Evolutionary conservation across 495 filamentous ascomycete species (phyloP).

Genomic region (Glarea lozoyensis): DNA sequence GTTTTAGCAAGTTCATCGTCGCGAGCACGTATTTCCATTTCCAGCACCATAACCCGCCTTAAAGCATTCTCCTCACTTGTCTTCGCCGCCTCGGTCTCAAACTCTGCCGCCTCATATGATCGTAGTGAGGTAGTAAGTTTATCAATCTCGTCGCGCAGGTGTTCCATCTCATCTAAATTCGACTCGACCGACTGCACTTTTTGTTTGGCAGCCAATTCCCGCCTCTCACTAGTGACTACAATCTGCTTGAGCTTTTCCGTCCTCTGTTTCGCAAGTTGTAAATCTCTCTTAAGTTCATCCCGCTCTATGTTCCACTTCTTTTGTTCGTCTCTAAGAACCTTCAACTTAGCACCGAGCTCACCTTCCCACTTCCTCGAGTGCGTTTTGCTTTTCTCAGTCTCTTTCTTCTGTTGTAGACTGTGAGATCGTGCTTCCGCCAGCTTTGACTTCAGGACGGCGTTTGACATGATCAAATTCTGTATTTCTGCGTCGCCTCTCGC

Average conservation of each 20-base stretch:
- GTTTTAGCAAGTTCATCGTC: conserved; percentile 39
- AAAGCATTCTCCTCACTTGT: conserved; percentile 41
- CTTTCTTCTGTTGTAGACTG: conserved; percentile 53
- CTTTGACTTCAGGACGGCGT: conserved; percentile 57
- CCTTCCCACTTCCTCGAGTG: conserved; percentile 64
- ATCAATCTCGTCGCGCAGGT: conserved; percentile 46
- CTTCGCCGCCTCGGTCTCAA: conserved; percentile 40
- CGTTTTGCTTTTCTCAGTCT: conserved; percentile 52
- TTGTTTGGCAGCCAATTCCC: conserved; percentile 48
- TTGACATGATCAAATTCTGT: conserved; percentile 63
- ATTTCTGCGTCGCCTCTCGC: conserved; percentile 66
- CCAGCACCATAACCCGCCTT: conserved; percentile 40
- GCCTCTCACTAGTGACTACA: conserved; percentile 50
- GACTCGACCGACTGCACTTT: conserved; percentile 48
- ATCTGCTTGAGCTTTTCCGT: conserved; percentile 46
- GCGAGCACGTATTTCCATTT: conserved; percentile 38
- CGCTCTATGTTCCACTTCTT: conserved; percentile 51
- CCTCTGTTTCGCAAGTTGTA: conserved; percentile 42
- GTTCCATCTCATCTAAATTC: conserved; percentile 50
- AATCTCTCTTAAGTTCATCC: conserved; percentile 40
- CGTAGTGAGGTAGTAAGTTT: conserved; percentile 45
- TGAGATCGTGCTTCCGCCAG: conserved; percentile 58
- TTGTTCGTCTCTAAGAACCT: conserved; percentile 54
- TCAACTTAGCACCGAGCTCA: conserved; percentile 51
- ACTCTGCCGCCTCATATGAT: conserved; percentile 47